A percentile compares a stretch with the other conserved stretches of the same genome.
Evolutionary conservation across 305 asterid species (phyloP).

Genomic region (Solanum hybrid): DNA sequence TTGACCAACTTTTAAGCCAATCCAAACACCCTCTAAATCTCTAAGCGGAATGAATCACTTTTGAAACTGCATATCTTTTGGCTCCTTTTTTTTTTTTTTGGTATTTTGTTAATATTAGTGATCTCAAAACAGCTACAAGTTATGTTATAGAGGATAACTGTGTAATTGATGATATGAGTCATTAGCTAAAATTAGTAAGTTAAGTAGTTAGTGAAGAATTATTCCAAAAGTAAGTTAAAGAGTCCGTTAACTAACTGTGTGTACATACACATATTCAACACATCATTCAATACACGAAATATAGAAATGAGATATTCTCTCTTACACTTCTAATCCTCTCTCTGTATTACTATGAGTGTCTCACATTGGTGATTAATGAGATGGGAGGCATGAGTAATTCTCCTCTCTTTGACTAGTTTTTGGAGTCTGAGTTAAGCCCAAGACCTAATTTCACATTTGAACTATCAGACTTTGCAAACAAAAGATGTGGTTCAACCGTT

Average conservation of each 20-base stretch:
- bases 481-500: slow-evolving; percentile 9
- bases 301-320: background rate
- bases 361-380: background rate
- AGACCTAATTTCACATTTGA: background rate
- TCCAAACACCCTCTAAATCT: background rate
- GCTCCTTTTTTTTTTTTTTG: background rate
- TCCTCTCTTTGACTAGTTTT: background rate
- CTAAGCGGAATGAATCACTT: background rate
- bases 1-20: too few relatives aligned
- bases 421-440: background rate
- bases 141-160: background rate
- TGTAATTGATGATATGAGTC: background rate
- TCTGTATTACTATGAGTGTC: background rate
- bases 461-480: background rate
- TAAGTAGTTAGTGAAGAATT: background rate
- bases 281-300: background rate
- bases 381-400: background rate
- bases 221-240: background rate
- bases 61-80: background rate
- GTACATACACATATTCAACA: background rate
- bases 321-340: background rate
- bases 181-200: background rate
- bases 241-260: background rate
- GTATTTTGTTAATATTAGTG: background rate
- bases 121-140: background rate